A percentile compares a stretch with the other conserved stretches of the same genome.
These are phyloP conservation scores for Intubia oerlemansii DNA, from an alignment of 2,329 filamentous ascomycete species.

Conservation along the genomic window DNA sequence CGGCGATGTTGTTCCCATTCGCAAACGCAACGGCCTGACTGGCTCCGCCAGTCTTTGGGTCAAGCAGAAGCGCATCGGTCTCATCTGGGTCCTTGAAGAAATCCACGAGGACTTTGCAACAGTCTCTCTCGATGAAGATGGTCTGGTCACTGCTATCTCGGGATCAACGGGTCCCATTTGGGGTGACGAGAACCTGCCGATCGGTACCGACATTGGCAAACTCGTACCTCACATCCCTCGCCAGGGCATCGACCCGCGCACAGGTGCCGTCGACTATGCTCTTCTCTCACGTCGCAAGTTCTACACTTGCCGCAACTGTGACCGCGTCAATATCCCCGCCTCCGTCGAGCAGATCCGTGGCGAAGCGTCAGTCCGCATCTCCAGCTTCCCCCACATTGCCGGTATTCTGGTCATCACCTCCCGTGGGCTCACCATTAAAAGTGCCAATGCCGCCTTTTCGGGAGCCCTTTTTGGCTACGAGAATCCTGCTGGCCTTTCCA, in stretches of 20 bases:
- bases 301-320: constrained; percentile 66
- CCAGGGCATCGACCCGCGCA: constrained; percentile 46
- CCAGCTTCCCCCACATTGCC: constrained; percentile 91
- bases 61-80: constrained; percentile 80
- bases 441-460: constrained; percentile 88
- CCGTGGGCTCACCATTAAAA: constrained; percentile 56
- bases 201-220: constrained; percentile 53
- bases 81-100: constrained; percentile 97
- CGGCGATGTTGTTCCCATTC: constrained; percentile 94
- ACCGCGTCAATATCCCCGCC: constrained; percentile 64
- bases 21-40: constrained; percentile 79
- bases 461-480: constrained; percentile 80
- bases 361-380: constrained; percentile 56
- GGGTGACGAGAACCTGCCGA: constrained; percentile 45
- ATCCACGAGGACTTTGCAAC: constrained; percentile 84
- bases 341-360: constrained; percentile 54
- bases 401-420: constrained; percentile 89
- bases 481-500: constrained; percentile 57
- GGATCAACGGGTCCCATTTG: constrained; percentile 78
- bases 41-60: constrained; percentile 95
- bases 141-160: constrained; percentile 43
- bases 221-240: constrained; percentile 70
- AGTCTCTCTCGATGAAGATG: constrained; percentile 57
- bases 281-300: constrained; percentile 51
- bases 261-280: constrained; percentile 57